Conservation (phyloP, 225 moss, liverwort and hornwort species). For the Antitrichia curtipendula region DNA sequence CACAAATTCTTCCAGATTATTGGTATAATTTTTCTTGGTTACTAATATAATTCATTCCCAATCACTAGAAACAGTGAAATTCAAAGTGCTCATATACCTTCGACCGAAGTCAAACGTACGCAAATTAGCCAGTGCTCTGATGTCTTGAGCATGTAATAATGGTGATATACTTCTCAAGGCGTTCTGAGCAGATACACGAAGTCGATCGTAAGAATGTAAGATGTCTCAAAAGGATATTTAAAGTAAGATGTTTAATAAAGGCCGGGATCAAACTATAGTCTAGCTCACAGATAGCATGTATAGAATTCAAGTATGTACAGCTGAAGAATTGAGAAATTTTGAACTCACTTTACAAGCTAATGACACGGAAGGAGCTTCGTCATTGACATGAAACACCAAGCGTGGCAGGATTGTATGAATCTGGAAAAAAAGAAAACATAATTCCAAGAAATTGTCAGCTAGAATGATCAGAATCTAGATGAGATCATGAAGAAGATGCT, state of each 20-base stretch:
- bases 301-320: not conserved
- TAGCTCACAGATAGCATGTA: not conserved
- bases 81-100: slow-evolving; percentile 13
- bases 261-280: not conserved
- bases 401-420: slow-evolving; percentile 71
- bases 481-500: not conserved
- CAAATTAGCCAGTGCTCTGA: slow-evolving; percentile 54
- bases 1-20: not conserved
- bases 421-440: slow-evolving; percentile 11
- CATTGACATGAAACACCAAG: slow-evolving; percentile 82
- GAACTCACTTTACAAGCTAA: slow-evolving; percentile 70
- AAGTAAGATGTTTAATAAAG: not conserved
- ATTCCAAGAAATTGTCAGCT: not conserved
- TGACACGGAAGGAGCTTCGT: slow-evolving; percentile 80
- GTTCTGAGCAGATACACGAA: slow-evolving; percentile 30
- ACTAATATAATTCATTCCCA: not conserved
- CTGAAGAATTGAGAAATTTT: not conserved
- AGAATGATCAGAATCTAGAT: not conserved
- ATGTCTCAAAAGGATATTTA: not conserved
- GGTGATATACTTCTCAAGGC: slow-evolving; percentile 69
- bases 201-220: not conserved
- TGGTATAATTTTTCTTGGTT: not conserved
- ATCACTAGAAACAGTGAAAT: not conserved
- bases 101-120: slow-evolving; percentile 43
- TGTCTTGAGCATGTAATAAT: slow-evolving; percentile 66